phyloP scores from a whole-genome alignment of 331 rosid species.

The Pyracantha coccinea region DNA sequence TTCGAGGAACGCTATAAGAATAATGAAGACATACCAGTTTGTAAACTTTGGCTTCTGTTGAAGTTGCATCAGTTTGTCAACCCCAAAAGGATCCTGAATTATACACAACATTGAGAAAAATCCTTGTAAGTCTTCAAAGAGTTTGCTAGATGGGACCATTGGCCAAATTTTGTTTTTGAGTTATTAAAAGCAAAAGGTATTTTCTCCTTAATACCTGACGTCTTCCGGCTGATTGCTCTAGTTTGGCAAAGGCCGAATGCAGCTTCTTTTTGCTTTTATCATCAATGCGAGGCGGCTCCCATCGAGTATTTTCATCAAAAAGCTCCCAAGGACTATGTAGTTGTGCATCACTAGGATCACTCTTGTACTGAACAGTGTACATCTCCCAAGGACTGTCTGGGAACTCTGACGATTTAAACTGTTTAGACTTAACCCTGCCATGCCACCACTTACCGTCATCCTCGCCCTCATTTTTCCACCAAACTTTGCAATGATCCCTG shows the following conservation, averaged over 20 bases:
- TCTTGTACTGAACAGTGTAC: constrained; percentile 62
- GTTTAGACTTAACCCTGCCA: constrained; percentile 55
- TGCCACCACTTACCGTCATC: constrained; percentile 93
- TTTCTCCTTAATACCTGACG: constrained; percentile 47
- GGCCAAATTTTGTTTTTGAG: background rate
- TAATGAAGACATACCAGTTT: constrained; percentile 50
- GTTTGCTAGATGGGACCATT: background rate
- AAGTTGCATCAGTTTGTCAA: constrained; percentile 53
- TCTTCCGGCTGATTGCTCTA: constrained; percentile 43
- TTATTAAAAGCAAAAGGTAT: background rate
- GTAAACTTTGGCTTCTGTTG: constrained; percentile 49
- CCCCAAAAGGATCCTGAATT: constrained; percentile 76
- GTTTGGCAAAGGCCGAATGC: constrained; percentile 41
- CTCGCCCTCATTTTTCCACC: constrained; percentile 92
- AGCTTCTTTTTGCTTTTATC: constrained; percentile 49
- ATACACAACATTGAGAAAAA: constrained; percentile 11
- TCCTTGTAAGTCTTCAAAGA: background rate
- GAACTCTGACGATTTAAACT: constrained; percentile 64
- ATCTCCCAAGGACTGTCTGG: constrained; percentile 98
- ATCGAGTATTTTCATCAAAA: constrained; percentile 53
- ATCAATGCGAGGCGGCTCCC: constrained; percentile 76
- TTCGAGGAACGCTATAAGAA: background rate
- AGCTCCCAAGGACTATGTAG: constrained; percentile 99
- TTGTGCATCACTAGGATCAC: constrained; percentile 58
- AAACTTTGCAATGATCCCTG: constrained; percentile 93